phyloP scores from a whole-genome alignment of 2,329 filamentous ascomycete genomes.

The Fusarium avenaceum region DNA sequence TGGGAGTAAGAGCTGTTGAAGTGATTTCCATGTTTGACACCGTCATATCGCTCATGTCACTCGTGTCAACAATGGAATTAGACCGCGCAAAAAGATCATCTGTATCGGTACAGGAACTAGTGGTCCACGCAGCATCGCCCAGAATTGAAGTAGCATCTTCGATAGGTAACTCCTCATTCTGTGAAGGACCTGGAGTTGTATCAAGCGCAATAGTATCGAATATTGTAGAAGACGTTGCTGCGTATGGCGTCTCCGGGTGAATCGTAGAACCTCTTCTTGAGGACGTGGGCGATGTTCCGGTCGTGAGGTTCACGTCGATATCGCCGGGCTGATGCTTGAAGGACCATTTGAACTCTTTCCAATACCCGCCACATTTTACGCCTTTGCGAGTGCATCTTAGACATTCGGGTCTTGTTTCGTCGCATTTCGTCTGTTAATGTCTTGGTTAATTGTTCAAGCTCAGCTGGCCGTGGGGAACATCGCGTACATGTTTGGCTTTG shows the following conservation, averaged over 20 bases:
- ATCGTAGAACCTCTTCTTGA: slow-evolving; percentile 23
- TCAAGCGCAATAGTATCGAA: neutral
- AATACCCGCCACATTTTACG: slow-evolving; percentile 49
- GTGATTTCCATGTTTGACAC: slow-evolving; percentile 18
- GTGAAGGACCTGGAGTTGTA: neutral
- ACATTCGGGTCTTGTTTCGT: slow-evolving; percentile 50
- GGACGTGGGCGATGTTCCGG: slow-evolving; percentile 20
- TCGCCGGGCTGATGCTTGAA: slow-evolving; percentile 56
- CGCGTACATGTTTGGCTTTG: slow-evolving; percentile 49
- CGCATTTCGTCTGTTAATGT: slow-evolving; percentile 48
- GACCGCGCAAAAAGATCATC: slow-evolving; percentile 36
- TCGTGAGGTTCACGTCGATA: slow-evolving; percentile 26
- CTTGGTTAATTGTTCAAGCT: neutral
- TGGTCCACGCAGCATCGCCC: slow-evolving; percentile 30
- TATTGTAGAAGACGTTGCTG: neutral
- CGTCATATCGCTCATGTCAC: slow-evolving; percentile 8
- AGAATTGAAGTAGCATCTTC: slow-evolving; percentile 27
- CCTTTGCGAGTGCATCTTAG: slow-evolving; percentile 48
- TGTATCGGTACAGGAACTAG: slow-evolving; percentile 32
- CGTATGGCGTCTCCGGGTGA: slow-evolving; percentile 11
- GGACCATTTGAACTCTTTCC: slow-evolving; percentile 56
- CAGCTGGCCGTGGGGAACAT: neutral
- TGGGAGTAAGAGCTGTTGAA: slow-evolving; percentile 14
- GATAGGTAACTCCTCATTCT: slow-evolving; percentile 12
- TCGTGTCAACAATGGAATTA: slow-evolving; percentile 5